phyloP scores from a whole-genome alignment of 129 eudicot genomes.

The Chrysanthemum makinoi region DNA sequence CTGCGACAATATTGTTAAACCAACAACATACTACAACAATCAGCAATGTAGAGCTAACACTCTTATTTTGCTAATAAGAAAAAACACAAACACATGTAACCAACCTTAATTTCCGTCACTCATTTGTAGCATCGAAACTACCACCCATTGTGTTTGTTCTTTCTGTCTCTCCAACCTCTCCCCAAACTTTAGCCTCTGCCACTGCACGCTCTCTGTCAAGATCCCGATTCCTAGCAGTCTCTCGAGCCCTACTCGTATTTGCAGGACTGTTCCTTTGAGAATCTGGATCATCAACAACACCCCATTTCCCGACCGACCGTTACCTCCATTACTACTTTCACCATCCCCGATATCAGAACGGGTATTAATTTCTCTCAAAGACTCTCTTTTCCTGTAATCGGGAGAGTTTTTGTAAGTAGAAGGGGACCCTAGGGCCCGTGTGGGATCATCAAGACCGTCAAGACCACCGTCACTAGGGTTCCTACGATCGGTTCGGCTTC shows the following conservation, averaged over 20 bases:
- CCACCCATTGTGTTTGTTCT: constrained; percentile 43
- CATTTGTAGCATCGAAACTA: constrained; percentile 74
- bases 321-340: constrained; percentile 60
- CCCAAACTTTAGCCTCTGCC: constrained; percentile 98
- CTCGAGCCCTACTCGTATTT: constrained; percentile 57
- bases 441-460: constrained; percentile 51
- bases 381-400: constrained; percentile 55
- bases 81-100: constrained; percentile 11
- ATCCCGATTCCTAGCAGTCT: constrained; percentile 66
- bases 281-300: constrained; percentile 39
- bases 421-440: constrained; percentile 53
- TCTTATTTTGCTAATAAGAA: constrained; percentile 32
- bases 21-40: constrained; percentile 28
- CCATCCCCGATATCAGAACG: constrained; percentile 53
- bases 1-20: constrained; percentile 27
- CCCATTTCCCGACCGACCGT: constrained; percentile 79
- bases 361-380: constrained; percentile 40
- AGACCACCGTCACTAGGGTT: constrained; percentile 45
- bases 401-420: constrained; percentile 80
- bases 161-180: constrained; percentile 91
- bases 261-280: constrained; percentile 79
- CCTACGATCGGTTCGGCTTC: constrained; percentile 62
- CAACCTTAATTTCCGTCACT: constrained; percentile 31
- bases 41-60: constrained; percentile 34
- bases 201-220: constrained; percentile 94